Conservation (phyloP, 257 asterid species). For the Sherardia arvensis region DNA sequence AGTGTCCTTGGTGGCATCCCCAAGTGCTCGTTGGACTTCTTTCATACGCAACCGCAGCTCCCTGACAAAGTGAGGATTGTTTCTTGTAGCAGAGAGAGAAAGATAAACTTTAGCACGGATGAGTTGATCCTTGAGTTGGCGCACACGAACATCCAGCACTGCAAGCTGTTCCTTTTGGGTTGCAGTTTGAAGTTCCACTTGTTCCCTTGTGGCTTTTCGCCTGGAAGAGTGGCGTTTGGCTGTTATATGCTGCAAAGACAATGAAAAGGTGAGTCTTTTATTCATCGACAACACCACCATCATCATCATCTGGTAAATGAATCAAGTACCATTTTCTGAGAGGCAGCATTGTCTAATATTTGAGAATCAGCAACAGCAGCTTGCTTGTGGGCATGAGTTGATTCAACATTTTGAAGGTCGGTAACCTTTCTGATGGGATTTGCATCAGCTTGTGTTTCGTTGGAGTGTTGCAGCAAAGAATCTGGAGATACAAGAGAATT, state of each 20-base stretch:
- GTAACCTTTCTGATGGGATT: slow-evolving; percentile 55
- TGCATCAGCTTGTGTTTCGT: slow-evolving; percentile 21
- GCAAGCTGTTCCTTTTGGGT: slow-evolving; percentile 33
- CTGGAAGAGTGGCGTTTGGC: slow-evolving; percentile 26
- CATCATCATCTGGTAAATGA: no score
- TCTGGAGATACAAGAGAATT: slow-evolving; percentile 16
- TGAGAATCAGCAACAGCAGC: slow-evolving; percentile 16
- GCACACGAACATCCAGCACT: slow-evolving; percentile 46
- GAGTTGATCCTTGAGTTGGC: slow-evolving; percentile 76
- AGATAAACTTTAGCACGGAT: slow-evolving; percentile 65
- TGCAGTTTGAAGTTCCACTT: slow-evolving; percentile 23
- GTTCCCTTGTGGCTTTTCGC: slow-evolving; percentile 31
- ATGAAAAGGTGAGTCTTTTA: no score
- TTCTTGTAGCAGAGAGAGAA: slow-evolving; percentile 68
- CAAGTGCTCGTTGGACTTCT: slow-evolving; percentile 69
- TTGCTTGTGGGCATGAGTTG: slow-evolving; percentile 16
- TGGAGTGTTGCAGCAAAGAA: slow-evolving; percentile 23
- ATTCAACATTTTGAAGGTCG: slow-evolving; percentile 16
- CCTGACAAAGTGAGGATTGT: slow-evolving; percentile 60
- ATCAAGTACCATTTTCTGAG: slow-evolving; percentile 24
- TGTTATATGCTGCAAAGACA: slow-evolving; percentile 28
- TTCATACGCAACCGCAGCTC: slow-evolving; percentile 83
- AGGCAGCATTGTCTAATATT: slow-evolving; percentile 17
- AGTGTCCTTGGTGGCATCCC: slow-evolving; percentile 74
- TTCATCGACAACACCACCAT: no score